These are phyloP conservation scores for Dimargaris cristalligena DNA, from an alignment of 192 early-diverging fungal genomes.

Conservation along the genomic window DNA sequence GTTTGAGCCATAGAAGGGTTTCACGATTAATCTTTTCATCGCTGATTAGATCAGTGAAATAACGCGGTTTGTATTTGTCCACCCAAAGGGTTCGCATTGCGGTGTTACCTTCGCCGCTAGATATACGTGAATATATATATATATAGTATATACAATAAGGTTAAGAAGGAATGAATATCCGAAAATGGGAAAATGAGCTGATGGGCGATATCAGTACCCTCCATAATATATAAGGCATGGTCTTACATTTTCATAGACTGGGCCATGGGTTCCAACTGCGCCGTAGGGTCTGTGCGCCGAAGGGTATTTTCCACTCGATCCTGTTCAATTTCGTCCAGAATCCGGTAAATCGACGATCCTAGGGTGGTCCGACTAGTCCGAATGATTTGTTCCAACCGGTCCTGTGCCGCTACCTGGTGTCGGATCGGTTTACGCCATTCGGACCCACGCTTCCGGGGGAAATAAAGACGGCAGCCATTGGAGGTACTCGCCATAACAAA, in stretches of 20 bases:
- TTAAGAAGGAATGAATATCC: background rate
- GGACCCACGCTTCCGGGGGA: constrained; percentile 14
- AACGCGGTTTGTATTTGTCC: constrained; percentile 72
- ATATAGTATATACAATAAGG: background rate
- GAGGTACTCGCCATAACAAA: constrained; percentile 10
- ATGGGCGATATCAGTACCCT: background rate
- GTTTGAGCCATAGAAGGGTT: constrained; percentile 84
- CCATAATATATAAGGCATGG: background rate
- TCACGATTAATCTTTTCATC: constrained; percentile 83
- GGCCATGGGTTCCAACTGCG: background rate
- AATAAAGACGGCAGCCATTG: constrained; percentile 18
- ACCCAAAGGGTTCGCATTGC: constrained; percentile 46
- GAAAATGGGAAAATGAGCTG: background rate
- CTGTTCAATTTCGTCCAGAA: constrained; percentile 18
- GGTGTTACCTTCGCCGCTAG: background rate
- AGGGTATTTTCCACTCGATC: background rate
- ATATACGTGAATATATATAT: background rate
- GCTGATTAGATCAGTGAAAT: constrained; percentile 74
- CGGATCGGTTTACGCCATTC: background rate
- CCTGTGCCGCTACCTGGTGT: background rate
- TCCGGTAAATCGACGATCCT: constrained; percentile 13
- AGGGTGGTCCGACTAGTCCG: background rate
- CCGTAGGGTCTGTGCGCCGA: background rate
- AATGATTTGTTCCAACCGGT: too few relatives aligned
- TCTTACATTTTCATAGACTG: background rate